Evolutionary conservation across 495 filamentous ascomycete species (phyloP), one percentile per base, ranked within the genome.

Genomic region (Jackrogersella minutella): DNA sequence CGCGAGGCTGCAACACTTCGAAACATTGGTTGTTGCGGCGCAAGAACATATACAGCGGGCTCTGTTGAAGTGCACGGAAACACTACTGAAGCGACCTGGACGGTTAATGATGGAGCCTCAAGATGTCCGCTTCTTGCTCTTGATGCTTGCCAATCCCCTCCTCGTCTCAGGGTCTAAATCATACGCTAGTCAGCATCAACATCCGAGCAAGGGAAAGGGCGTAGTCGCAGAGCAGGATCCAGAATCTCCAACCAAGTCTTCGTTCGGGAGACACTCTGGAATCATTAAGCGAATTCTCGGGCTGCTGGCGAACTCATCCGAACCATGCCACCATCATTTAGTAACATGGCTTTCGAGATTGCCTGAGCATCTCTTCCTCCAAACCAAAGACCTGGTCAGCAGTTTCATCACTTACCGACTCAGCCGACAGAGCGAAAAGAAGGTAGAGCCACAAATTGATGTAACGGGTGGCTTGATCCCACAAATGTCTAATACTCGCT

Each of bases 251-350:
- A 36, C 47, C 9, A 68, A 41, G 39, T 57, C 24, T 40, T 57
- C 62, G 47, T 31, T 50, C 8, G 57, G 64, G 8, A 81, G 86
- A 47, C 89, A 95, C 68, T 90, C 91, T n/a, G 89, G 89, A 13
- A 91, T 97, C 58, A 84, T 95, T 70, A 97, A 97, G 72, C 85
- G 93, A 43, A 89, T 96, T 49, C 71, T 97, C 19, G 93, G 93
- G 5, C 75, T 97, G 24, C 62, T 97, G 40, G 88, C 92, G 2
- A 92, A 96, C 75, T 75, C 90, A 11, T 83, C 91, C 0, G 87
- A 85, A 69, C 85, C 89, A 39, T 93, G 90, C 68, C 93, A 97
- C 71, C 89, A 89, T 54, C 87, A 91, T 63, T 76, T 97, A n/a
- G 84, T 94, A n/a, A 85, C 84, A 13, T 97, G 92, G 93, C 88